A percentile compares a stretch with the other conserved stretches of the same genome.
phyloP scores from a whole-genome alignment of 106 monocot genomes.

The Hemerocallis citrina region DNA sequence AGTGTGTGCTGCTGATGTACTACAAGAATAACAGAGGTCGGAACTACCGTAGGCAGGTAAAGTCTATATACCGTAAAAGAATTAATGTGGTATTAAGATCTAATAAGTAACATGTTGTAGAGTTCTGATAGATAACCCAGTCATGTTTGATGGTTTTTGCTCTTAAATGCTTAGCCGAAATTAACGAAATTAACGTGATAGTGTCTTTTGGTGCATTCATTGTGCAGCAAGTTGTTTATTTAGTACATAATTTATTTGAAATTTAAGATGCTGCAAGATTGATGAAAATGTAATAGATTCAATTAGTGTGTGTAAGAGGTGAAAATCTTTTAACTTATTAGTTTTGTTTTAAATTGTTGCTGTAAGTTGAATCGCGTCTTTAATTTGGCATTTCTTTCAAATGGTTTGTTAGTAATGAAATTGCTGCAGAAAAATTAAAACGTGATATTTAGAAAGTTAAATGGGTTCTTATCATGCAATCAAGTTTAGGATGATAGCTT shows the following conservation, averaged over 20 bases:
- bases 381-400: too few species aligned
- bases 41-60: slow-evolving; percentile 87
- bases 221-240: neutral
- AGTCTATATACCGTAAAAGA: neutral
- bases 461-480: too few species aligned
- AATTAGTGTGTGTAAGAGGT: too few species aligned
- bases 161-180: neutral
- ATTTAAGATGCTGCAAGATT: neutral
- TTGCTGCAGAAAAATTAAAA: too few species aligned
- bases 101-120: neutral
- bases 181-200: neutral
- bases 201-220: neutral
- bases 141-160: neutral
- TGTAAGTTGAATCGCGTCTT: too few species aligned
- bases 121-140: neutral
- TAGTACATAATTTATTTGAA: neutral
- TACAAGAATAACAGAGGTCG: slow-evolving; percentile 79
- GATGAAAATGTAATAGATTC: neutral
- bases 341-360: too few species aligned
- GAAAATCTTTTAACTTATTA: too few species aligned
- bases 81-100: neutral
- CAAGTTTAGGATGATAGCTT: too few species aligned
- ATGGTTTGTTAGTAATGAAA: too few species aligned
- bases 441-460: too few species aligned
- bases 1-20: slow-evolving; percentile 72